These are phyloP conservation scores for Geosiphon pyriformis DNA, from an alignment of 192 early-diverging fungal species.

Conservation along the genomic window DNA sequence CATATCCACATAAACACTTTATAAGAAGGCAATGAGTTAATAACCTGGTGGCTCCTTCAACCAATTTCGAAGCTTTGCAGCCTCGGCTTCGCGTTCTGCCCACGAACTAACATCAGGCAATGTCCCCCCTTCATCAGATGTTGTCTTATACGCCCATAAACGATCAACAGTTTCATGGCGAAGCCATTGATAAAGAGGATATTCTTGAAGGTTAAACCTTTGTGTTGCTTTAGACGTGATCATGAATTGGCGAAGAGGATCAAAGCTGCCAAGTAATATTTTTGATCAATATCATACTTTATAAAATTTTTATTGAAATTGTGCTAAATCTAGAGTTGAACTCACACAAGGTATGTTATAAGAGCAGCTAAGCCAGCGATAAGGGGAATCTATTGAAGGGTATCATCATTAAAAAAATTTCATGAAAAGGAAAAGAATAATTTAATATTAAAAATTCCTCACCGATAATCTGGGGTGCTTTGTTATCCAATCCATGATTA, in stretches of 20 bases:
- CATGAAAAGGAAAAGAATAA: conserved; percentile 2
- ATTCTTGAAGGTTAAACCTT: conserved; percentile 66
- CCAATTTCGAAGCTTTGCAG: conserved; percentile 49
- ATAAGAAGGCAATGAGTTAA: neutral
- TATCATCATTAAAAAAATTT: neutral
- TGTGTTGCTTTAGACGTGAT: conserved; percentile 80
- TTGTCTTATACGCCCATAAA: conserved; percentile 26
- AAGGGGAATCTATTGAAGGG: conserved; percentile 59
- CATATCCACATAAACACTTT: neutral
- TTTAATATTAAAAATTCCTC: conserved; percentile 19
- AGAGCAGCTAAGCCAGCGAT: conserved; percentile 70
- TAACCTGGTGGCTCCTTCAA: conserved; percentile 52
- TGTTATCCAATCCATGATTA: conserved; percentile 57
- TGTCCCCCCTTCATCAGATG: conserved; percentile 29
- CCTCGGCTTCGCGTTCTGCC: conserved; percentile 55
- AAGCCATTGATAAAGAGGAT: conserved; percentile 54
- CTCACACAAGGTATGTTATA: conserved; percentile 63
- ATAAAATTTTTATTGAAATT: neutral
- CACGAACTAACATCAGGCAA: conserved; percentile 31
- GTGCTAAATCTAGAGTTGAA: neutral
- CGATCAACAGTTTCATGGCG: conserved; percentile 50
- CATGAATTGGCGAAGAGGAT: conserved; percentile 86
- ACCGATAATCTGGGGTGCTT: conserved; percentile 63
- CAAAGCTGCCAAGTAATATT: conserved; percentile 50
- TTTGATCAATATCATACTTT: neutral